Conservation (phyloP, 495 filamentous ascomycete genomes). For the Hypoxylon lienhwacheense region DNA sequence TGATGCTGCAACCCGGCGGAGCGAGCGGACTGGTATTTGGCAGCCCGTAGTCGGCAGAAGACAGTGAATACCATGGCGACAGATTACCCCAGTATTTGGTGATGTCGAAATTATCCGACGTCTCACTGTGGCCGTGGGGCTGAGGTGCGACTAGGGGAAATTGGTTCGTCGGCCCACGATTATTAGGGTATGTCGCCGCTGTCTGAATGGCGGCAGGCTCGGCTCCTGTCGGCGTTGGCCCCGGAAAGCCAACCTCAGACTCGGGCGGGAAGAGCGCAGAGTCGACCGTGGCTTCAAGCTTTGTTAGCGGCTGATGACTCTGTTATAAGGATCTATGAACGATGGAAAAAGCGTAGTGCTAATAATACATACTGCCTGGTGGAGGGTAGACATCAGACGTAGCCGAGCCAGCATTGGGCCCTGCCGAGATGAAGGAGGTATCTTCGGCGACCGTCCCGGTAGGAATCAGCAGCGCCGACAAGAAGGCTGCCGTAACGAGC, state of each 20-base stretch:
- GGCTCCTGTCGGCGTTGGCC: slow-evolving; percentile 31
- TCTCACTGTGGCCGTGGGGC: slow-evolving; percentile 22
- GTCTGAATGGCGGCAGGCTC: slow-evolving; percentile 33
- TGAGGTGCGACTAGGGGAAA: slow-evolving; percentile 35
- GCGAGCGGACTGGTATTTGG: slow-evolving; percentile 37
- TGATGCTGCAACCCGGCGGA: slow-evolving; percentile 52
- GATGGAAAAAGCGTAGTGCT: too few relatives aligned
- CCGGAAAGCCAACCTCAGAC: slow-evolving; percentile 31
- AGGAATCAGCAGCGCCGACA: slow-evolving; percentile 23
- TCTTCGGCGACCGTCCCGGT: slow-evolving; percentile 20
- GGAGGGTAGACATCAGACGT: slow-evolving; percentile 33
- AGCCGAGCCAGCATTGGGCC: slow-evolving; percentile 25
- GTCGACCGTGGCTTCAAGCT: slow-evolving; percentile 29
- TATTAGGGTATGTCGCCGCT: slow-evolving; percentile 32
- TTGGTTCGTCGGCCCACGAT: slow-evolving; percentile 33
- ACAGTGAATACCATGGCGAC: slow-evolving; percentile 39
- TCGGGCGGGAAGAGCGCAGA: slow-evolving; percentile 34
- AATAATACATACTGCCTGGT: slow-evolving; percentile 25
- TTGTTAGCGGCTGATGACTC: slow-evolving; percentile 6
- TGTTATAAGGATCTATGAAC: too few relatives aligned
- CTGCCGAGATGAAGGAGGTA: slow-evolving; percentile 20
- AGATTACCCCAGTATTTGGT: slow-evolving; percentile 40
- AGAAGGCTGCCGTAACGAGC: slow-evolving; percentile 15
- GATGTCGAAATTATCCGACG: slow-evolving; percentile 32
- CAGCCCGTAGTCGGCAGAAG: slow-evolving; percentile 36